These are phyloP conservation scores for Trametes villosa DNA, from an alignment of 768 basidiomycete species.

Conservation along the genomic window DNA sequence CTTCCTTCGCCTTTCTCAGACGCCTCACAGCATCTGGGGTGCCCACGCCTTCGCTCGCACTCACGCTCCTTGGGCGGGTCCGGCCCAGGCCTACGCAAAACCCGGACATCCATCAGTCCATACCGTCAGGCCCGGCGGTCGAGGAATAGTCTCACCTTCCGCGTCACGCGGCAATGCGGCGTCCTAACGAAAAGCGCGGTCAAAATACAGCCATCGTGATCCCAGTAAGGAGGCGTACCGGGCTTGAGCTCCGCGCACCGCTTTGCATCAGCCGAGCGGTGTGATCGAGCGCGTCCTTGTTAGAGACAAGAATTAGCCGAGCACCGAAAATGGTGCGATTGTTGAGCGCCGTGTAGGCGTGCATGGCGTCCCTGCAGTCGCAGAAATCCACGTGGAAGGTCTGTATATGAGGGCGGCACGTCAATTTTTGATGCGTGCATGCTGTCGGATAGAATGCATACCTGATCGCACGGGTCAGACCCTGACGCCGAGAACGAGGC, in stretches of 20 bases:
- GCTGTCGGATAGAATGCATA: not conserved
- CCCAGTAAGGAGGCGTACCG: slow-evolving; percentile 1
- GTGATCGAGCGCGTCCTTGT: slow-evolving; percentile 29
- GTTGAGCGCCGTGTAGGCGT: slow-evolving; percentile 55
- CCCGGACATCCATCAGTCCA: not conserved
- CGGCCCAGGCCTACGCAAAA: slow-evolving; percentile 29
- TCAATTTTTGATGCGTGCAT: not conserved
- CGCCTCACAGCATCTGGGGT: slow-evolving; percentile 22
- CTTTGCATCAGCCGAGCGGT: slow-evolving; percentile 9
- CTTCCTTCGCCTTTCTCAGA: slow-evolving; percentile 20
- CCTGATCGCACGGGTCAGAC: slow-evolving; percentile 25
- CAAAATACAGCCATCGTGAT: slow-evolving; percentile 8
- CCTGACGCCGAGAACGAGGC: slow-evolving; percentile 27
- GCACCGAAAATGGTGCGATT: slow-evolving; percentile 55
- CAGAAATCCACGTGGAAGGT: slow-evolving; percentile 69
- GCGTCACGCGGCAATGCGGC: slow-evolving; percentile 4
- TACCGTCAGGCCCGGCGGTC: not conserved
- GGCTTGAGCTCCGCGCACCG: not conserved
- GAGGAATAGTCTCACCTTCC: slow-evolving; percentile 19
- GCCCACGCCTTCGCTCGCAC: slow-evolving; percentile 34
- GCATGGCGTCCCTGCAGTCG: slow-evolving; percentile 61
- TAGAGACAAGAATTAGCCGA: slow-evolving; percentile 49
- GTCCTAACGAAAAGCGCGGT: slow-evolving; percentile 11
- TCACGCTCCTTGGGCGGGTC: slow-evolving; percentile 33
- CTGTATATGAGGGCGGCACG: slow-evolving; percentile 26